A percentile compares a stretch with the other conserved stretches of the same genome.
Evolutionary conservation across 2,329 filamentous ascomycete species (phyloP).

Genomic region (Fusarium camptoceras): DNA sequence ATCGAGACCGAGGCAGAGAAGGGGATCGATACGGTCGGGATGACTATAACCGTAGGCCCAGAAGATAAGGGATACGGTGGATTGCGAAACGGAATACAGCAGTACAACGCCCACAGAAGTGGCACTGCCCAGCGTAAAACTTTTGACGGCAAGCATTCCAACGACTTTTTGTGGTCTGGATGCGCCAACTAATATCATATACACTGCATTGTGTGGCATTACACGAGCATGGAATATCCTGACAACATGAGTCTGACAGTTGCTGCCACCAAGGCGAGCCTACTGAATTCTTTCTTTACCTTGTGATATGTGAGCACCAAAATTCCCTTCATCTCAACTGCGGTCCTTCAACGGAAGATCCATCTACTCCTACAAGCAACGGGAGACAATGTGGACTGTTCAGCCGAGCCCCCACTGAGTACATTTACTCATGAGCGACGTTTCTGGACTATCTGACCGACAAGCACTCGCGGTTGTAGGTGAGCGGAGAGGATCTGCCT

Average conservation of each 20-base stretch:
- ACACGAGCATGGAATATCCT: conserved; percentile 32
- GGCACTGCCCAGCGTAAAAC: conserved; percentile 17
- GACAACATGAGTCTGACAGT: conserved; percentile 36
- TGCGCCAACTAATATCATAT: conserved; percentile 31
- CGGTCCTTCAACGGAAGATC: conserved; percentile 33
- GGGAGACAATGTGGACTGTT: conserved; percentile 16
- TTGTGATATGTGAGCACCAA: conserved; percentile 26
- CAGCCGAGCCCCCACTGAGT: neutral
- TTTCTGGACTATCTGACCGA: conserved; percentile 24
- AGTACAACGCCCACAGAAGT: conserved; percentile 24
- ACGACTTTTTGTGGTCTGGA: conserved; percentile 17
- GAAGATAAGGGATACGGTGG: conserved; percentile 36
- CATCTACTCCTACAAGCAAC: conserved; percentile 13
- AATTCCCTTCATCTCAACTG: conserved; percentile 8
- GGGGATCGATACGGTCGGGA: conserved; percentile 40
- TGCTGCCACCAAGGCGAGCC: conserved; percentile 7
- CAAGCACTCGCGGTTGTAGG: conserved; percentile 23
- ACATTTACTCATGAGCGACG: conserved; percentile 26
- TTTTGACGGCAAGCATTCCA: conserved; percentile 32
- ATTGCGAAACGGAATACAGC: conserved; percentile 32
- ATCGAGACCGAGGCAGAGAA: conserved; percentile 35
- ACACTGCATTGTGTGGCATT: conserved; percentile 32
- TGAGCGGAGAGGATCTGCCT: conserved; percentile 37
- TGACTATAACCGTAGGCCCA: conserved; percentile 36
- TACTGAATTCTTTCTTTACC: conserved; percentile 7